Evolutionary conservation across 768 basidiomycete species (phyloP), one percentile per base, ranked within the genome.

Genomic region (Cystobasidium onofrii): DNA sequence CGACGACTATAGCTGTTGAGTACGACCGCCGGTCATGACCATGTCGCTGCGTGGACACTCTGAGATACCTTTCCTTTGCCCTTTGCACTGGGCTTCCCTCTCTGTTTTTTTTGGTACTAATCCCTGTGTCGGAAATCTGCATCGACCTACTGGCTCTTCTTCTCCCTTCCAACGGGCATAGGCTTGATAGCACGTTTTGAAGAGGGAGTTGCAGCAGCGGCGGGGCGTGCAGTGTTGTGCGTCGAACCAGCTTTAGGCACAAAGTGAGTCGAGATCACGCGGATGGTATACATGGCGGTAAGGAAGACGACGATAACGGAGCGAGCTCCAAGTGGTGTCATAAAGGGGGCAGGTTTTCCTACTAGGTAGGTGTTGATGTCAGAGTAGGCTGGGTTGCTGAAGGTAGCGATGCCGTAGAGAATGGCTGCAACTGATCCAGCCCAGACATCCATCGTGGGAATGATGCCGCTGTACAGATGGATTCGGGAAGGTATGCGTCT

Each of bases 401-500:
- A 46, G 33, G 73, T 74, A 12, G 65, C 64, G 50, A 55, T 69
- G 20, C 73, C 73, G 50, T 66, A 74, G 69, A 74, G 46, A 15
- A 63, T 43, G 4, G 73, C 73, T 10, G 73, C 31, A n/a, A 74
- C 27, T 4, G 73, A 34, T n/a, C 73, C 73, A 6, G 73, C 50
- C 73, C 73, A 74, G 46, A 74, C 70, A 36, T 74, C 73, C 73
- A 74, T 74, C 15, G 73, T 66, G 4, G 73, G 66, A 20, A 74
- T 50, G 34, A 74, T 27, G 6, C 73, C 62, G 33, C 50, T 74
- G 50, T 2, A 67, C 15, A n/a, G 31, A 66, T 23, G n/a, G 12
- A 50, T n/a, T n/a, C n/a, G n/a, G 46, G 20, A 43, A 15, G 7
- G 65, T 67, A 36, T 34, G 64, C 41, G 31, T 31, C 4, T 20